Percentiles rank a stretch among this genome's conserved stretches.
Evolutionary conservation across 163 green algal species (phyloP).

Genomic region (Smithsoniella earleae): DNA sequence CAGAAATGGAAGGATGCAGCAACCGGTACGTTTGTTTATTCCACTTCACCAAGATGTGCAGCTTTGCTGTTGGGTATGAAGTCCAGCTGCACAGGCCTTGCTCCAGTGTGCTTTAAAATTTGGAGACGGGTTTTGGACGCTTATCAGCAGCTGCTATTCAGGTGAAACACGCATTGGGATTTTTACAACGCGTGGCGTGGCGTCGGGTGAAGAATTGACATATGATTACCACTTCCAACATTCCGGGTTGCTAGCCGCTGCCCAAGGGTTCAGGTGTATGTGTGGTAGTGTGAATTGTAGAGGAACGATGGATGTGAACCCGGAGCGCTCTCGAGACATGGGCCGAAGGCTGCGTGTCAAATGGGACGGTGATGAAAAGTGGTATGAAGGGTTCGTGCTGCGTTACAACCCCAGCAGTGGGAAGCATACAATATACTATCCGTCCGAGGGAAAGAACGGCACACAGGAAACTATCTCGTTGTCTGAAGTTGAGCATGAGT

Average conservation of each 20-base stretch:
- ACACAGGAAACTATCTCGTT: conserved; percentile 17
- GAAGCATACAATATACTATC: conserved; percentile 26
- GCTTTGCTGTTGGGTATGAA: too few relatives aligned
- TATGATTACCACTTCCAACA: conserved; percentile 93
- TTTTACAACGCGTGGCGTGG: conserved; percentile 64
- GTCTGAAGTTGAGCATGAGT: conserved; percentile 1
- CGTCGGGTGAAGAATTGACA: conserved; percentile 68
- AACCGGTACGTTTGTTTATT: too few relatives aligned
- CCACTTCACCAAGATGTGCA: too few relatives aligned
- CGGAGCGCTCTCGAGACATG: conserved; percentile 56
- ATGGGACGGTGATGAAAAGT: conserved; percentile 60
- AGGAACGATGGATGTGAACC: conserved; percentile 73
- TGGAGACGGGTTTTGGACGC: conserved; percentile 34
- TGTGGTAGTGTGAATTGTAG: conserved; percentile 80
- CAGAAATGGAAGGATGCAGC: conserved; percentile 82
- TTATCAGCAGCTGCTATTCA: conserved; percentile 31
- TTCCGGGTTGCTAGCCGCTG: conserved; percentile 47
- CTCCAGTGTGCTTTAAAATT: too few relatives aligned
- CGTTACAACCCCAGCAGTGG: conserved; percentile 12
- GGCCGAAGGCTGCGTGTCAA: conserved; percentile 58
- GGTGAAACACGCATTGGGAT: conserved; percentile 72
- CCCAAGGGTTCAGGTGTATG: conserved; percentile 61
- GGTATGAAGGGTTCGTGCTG: conserved; percentile 18
- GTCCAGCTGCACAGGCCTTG: too few relatives aligned
- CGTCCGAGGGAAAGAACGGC: neutral